Evolutionary conservation across 495 filamentous ascomycete species (phyloP).

Genomic region (Daldinia bambusicola): DNA sequence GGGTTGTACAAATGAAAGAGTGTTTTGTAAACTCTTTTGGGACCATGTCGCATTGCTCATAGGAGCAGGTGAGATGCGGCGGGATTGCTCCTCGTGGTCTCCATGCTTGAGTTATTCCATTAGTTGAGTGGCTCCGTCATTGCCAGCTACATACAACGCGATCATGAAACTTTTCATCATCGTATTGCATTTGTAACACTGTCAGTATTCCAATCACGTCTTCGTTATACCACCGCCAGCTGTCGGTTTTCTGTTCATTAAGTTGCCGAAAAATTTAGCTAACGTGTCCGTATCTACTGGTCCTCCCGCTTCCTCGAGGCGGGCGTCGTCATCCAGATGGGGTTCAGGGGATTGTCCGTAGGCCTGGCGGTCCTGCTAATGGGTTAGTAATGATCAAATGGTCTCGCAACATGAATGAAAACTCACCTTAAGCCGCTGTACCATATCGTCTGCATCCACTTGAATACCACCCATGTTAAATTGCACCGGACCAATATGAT

Average conservation of each 20-base stretch:
- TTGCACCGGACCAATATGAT: conserved; percentile 94
- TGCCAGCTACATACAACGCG: background rate
- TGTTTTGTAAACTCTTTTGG: background rate
- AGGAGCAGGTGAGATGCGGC: background rate
- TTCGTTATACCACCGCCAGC: conserved; percentile 30
- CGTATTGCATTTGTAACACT: conserved; percentile 1
- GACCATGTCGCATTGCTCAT: conserved; percentile 10
- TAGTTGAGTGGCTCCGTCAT: background rate
- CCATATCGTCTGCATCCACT: conserved; percentile 94
- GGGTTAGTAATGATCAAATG: conserved; percentile 12
- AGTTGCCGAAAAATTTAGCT: conserved; percentile 60
- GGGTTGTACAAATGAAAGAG: conserved; percentile 30
- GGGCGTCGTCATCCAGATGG: conserved; percentile 44
- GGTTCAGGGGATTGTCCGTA: conserved; percentile 54
- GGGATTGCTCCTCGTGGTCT: background rate
- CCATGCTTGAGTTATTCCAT: background rate
- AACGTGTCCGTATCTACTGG: conserved; percentile 60
- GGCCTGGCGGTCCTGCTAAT: conserved; percentile 59
- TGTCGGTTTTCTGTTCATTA: conserved; percentile 56
- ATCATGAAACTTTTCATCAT: background rate
- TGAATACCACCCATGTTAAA: conserved; percentile 98
- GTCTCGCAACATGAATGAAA: background rate
- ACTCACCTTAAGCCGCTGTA: conserved; percentile 84
- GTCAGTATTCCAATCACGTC: conserved; percentile 24
- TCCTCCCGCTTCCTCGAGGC: conserved; percentile 46